Base-by-base conservation (phyloP, 768 basidiomycete genomes). In the Leccinum subgranulosum region DNA sequence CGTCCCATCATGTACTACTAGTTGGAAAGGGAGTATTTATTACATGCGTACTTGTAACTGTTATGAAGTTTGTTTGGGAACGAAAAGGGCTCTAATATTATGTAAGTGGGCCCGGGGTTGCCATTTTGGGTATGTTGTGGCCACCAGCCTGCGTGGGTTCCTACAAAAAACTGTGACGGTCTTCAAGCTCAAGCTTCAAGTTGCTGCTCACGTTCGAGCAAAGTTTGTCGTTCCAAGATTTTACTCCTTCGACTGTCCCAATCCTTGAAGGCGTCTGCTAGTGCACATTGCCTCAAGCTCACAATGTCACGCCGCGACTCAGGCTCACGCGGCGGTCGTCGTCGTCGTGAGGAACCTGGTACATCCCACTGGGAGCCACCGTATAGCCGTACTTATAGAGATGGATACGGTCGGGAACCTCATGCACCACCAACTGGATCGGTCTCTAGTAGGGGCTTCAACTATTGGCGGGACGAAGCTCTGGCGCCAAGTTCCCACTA, bases 391-490 rank as follows among this genome's bases (percentile, higher is more conserved):
- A n/a, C 50, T 58, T 36, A 59, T 51, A 27, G 23, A 29, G 53
- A 64, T 23, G 61, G 52, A 43, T 33, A 57, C 56, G 49, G n/a
- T 39, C 19, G 56, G 54, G 53, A 58, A 39, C 59, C 27, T 51
- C 60, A 62, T 28, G 7, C 56, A 28, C 62, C 60, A 21, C 41
- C 59, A 10, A 33, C 46, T 8, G 61, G 53, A 14, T 0, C 31
- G 51, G 19, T 4, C 33, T 43, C 46, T 36, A 50, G 59, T 10
- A 52, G 56, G 25, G 48, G 53, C 15, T 66, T 63, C 55, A 60
- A 70, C 36, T 65, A 70, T n/a, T 66, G 69, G 69, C 54, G 58
- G 12, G 68, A 68, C n/a, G 59, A 64, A 25, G 2, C 46, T 43
- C 12, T 25, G 12, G 15, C 15, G 3, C 49, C 53, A 12, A 49